Percentiles rank a stretch among this genome's conserved stretches.
These are phyloP conservation scores for Calcarisporium arbuscula DNA, from an alignment of 2,329 filamentous ascomycete species.

Conservation along the genomic window DNA sequence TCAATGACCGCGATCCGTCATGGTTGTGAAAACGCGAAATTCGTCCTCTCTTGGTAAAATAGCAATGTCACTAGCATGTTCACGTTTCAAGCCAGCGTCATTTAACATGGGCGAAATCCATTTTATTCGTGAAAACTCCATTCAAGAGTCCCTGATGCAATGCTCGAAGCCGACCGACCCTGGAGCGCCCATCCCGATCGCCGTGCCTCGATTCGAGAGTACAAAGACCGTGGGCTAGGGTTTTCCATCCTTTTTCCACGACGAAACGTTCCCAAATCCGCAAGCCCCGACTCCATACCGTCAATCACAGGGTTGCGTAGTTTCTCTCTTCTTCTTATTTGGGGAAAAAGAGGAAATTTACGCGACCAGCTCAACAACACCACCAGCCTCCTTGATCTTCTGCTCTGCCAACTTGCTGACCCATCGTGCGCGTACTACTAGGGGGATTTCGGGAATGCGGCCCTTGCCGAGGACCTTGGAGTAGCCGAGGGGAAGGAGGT, in stretches of 20 bases:
- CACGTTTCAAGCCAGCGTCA: too few relatives aligned
- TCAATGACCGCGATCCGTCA: too few relatives aligned
- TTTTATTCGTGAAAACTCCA: constrained; percentile 34
- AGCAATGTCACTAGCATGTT: too few relatives aligned
- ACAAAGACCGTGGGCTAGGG: constrained; percentile 9
- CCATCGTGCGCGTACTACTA: constrained; percentile 93
- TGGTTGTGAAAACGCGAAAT: too few relatives aligned
- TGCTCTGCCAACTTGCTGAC: constrained; percentile 94
- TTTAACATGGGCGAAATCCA: constrained; percentile 29
- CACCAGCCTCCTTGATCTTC: constrained; percentile 98
- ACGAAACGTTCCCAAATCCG: constrained; percentile 22
- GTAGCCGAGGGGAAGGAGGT: constrained; percentile 95
- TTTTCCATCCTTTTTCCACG: constrained; percentile 13
- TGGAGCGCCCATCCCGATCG: constrained; percentile 18
- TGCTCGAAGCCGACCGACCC: constrained; percentile 34
- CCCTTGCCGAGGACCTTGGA: constrained; percentile 99
- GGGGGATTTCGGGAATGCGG: constrained; percentile 82
- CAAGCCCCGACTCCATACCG: constrained; percentile 23
- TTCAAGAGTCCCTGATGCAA: constrained; percentile 35
- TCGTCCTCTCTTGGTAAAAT: too few relatives aligned
- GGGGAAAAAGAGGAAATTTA: too few relatives aligned
- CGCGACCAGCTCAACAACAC: constrained; percentile 91
- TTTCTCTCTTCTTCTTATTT: constrained; percentile 9
- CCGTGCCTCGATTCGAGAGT: constrained; percentile 9
- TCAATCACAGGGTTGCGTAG: constrained; percentile 13